Base-by-base conservation (phyloP, 2,329 filamentous ascomycete species). In the Corinectria fuckeliana region DNA sequence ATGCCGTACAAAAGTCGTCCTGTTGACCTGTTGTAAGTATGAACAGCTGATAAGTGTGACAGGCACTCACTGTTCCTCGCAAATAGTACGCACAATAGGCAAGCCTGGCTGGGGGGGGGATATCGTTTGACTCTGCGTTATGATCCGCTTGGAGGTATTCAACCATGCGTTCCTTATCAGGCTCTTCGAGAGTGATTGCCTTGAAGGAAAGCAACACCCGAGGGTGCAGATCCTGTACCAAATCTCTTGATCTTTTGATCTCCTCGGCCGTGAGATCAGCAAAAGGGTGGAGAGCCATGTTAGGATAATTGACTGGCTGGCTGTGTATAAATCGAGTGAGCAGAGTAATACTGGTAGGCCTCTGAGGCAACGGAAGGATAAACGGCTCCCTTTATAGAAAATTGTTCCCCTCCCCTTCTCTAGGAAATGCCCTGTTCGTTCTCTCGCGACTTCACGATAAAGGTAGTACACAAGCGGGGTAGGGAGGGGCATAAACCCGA, bases 151-250 rank as follows among this genome's bases (percentile, higher is more conserved):
- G 16, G 21, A 59, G 21, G 14, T 54, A 54, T 7, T 41, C 16
- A 3, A 55, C 50, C 56, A 59, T 59, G 11, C 14, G 36, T 8
- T 48, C 56, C 28, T 59, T 59, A 16, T 59, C 45, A 2, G 56
- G 56, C 44, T 59, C 56, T 3, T 59, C 56, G 8, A 59, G 45
- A 16, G 47, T 53, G 21, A 59, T 59, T 9, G 56, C 56, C 21
- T 55, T 59, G 50, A 59, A 59, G 4, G 56, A 59, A 8, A 59
- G 38, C 13, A 59, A 13, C 1, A 59, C 32, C 21, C 56, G 56
- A 30, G 56, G 56, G 23, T 59, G 50, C 23, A 45, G 2, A 14
- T 14, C 34, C 36, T 59, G 56, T 18, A 59, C 28, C 18, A 50
- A 25, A 23, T 59, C 38, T 18, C 56, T 26, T n/a, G 56, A 42